phyloP scores from a whole-genome alignment of 148 eudicot species.

The Rhododendron vialii region DNA sequence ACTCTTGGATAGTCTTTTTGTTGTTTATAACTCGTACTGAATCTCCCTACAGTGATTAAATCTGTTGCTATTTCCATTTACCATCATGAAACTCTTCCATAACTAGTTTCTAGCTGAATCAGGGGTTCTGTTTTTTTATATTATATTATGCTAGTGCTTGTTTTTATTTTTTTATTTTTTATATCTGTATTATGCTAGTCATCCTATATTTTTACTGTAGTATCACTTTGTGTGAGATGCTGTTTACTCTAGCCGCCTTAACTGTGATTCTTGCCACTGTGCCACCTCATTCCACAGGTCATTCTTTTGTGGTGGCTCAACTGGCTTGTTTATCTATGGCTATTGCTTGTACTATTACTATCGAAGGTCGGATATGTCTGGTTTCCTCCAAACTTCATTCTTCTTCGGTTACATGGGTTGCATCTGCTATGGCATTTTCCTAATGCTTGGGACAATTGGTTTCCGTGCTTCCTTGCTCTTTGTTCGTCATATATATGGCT shows the following conservation, averaged over 20 bases:
- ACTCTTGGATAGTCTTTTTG: neutral
- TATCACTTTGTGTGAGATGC: neutral
- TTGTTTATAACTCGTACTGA: neutral
- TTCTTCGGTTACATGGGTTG: constrained; percentile 22
- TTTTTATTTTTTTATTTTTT: neutral
- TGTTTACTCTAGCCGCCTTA: neutral
- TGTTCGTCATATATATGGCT: constrained; percentile 22
- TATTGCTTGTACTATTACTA: constrained; percentile 28
- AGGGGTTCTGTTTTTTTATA: neutral
- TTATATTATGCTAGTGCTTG: no score
- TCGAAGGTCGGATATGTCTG: constrained; percentile 23
- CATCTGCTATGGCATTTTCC: constrained; percentile 32
- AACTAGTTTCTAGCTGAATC: neutral
- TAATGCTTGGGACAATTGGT: constrained; percentile 33
- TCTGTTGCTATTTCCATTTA: neutral
- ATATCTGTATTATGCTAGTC: no score
- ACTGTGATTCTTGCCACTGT: neutral
- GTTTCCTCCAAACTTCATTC: constrained; percentile 28
- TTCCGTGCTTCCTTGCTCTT: constrained; percentile 36
- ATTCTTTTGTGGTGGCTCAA: constrained; percentile 41
- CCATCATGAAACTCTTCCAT: neutral
- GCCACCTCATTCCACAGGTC: constrained; percentile 16
- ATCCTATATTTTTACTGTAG: neutral
- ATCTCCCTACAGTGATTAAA: neutral
- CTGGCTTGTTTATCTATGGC: constrained; percentile 32